Percentiles rank a stretch among this genome's conserved stretches.
Conservation (phyloP, 2,329 filamentous ascomycete genomes). For the Thermothelomyces thermophilus region DNA sequence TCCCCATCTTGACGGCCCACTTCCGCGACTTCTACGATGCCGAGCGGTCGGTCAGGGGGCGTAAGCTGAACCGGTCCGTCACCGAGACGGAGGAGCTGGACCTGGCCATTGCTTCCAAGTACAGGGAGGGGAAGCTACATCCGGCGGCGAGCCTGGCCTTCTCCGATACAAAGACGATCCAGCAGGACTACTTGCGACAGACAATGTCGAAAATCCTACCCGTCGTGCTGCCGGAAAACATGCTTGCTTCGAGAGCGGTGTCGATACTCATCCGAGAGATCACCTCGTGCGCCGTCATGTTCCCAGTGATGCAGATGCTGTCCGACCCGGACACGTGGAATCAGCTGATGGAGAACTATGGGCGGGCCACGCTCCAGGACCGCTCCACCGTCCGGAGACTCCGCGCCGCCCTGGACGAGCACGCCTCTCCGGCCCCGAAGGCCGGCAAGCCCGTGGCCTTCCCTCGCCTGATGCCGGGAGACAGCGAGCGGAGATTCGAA, state of each 20-base stretch:
- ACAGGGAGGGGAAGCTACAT: conserved; percentile 81
- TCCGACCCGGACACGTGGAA: conserved; percentile 97
- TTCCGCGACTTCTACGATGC: conserved; percentile 87
- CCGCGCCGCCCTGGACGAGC: conserved; percentile 85
- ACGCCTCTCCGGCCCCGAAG: conserved; percentile 75
- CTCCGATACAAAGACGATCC: conserved; percentile 73
- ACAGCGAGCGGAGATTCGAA: conserved; percentile 90
- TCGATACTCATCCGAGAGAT: conserved; percentile 79
- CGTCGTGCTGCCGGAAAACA: conserved; percentile 62
- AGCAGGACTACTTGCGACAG: conserved; percentile 82
- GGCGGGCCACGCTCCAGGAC: conserved; percentile 83
- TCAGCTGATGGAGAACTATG: conserved; percentile 84
- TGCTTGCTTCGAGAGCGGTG: conserved; percentile 75
- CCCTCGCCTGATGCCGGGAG: conserved; percentile 70
- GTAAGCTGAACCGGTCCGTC: conserved; percentile 78
- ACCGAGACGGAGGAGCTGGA: conserved; percentile 97
- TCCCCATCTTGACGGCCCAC: conserved; percentile 83
- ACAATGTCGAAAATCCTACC: conserved; percentile 61
- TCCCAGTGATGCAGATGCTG: conserved; percentile 71
- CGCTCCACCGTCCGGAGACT: conserved; percentile 90
- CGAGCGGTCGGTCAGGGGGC: conserved; percentile 78
- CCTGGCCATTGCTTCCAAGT: conserved; percentile 91
- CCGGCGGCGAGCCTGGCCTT: conserved; percentile 76
- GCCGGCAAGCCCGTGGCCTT: conserved; percentile 60
- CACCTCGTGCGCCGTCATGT: conserved; percentile 84